Evolutionary conservation across 345 rosid species (phyloP), one percentile per base, ranked within the genome.

Genomic region (Citrus sp.): DNA sequence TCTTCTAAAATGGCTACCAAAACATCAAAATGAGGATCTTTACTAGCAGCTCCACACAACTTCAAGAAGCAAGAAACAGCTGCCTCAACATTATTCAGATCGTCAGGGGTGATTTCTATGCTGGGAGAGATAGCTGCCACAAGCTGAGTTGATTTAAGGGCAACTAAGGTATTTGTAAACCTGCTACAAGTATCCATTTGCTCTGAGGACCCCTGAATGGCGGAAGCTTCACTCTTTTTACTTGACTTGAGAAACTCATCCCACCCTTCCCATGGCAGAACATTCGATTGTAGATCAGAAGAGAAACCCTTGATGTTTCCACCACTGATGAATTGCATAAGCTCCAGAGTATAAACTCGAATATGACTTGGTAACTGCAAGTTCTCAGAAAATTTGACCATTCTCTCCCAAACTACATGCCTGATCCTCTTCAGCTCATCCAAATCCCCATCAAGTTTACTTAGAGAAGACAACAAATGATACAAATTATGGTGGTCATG

Each of bases 141-240:
- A 67, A 96, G 89, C 85, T 92, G 97, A 76, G 98, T 87, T 49
- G 99, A 89, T 84, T 89, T 92, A n/a, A 96, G 97, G 77, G 98
- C 94, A 37, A 94, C 98, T 71, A 96, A 81, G 73, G 97, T 90
- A 81, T 87, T 89, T 59, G 95, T 87, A 67, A 92, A 88, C 85
- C 91, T 86, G 84, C 83, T 88, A 68, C 94, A 89, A 81, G 88
- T 58, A 82, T 89, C 93, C 67, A 85, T 70, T 70, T 85, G 77
- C 76, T 91, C 93, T 9, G 80, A 85, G 77, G 82, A 80, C 12
- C 85, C 82, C 24, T 65, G 80, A 88, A 72, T 67, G 51, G 74
- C 74, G 28, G 84, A 69, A 34, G 75, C 78, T 80, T 81, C 92
- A 49, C 83, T 78, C 77, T 72, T 87, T 82, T 84, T 87, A 83